Conservation (phyloP, 2,329 filamentous ascomycete genomes). For the Arthrobotrys megalospora region DNA sequence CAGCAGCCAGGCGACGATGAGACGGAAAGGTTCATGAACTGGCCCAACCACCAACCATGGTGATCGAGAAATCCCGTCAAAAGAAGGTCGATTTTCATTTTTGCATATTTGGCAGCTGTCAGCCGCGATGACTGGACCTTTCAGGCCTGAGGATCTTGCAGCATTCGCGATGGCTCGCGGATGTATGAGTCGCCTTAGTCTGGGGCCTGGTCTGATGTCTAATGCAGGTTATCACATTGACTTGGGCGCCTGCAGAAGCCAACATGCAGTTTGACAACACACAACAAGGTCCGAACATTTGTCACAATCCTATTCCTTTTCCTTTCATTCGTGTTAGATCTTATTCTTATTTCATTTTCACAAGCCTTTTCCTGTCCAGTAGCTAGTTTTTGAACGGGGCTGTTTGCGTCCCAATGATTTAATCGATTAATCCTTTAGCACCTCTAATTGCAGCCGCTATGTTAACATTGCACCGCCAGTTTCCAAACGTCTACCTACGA, state of each 20-base stretch:
- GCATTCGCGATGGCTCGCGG: constrained; percentile 52
- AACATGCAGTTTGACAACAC: constrained; percentile 33
- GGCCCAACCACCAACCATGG: constrained; percentile 57
- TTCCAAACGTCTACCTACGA: constrained; percentile 13
- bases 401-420: constrained; percentile 16
- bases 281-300: constrained; percentile 33
- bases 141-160: constrained; percentile 47
- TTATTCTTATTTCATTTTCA: constrained; percentile 10
- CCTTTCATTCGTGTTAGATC: constrained; percentile 13
- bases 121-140: constrained; percentile 33
- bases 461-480: constrained; percentile 22
- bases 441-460: constrained; percentile 6
- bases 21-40: constrained; percentile 54
- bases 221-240: constrained; percentile 35
- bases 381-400: background rate
- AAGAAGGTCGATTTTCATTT: constrained; percentile 16
- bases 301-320: constrained; percentile 16
- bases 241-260: constrained; percentile 8
- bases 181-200: constrained; percentile 41
- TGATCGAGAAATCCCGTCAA: constrained; percentile 19
- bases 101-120: constrained; percentile 43
- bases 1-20: constrained; percentile 49
- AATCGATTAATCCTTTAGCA: constrained; percentile 23
- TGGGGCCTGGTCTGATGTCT: constrained; percentile 38
- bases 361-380: constrained; percentile 21